Base-by-base conservation (phyloP, 1,139 yeast species). In the Casaregolazyma lundiana region DNA sequence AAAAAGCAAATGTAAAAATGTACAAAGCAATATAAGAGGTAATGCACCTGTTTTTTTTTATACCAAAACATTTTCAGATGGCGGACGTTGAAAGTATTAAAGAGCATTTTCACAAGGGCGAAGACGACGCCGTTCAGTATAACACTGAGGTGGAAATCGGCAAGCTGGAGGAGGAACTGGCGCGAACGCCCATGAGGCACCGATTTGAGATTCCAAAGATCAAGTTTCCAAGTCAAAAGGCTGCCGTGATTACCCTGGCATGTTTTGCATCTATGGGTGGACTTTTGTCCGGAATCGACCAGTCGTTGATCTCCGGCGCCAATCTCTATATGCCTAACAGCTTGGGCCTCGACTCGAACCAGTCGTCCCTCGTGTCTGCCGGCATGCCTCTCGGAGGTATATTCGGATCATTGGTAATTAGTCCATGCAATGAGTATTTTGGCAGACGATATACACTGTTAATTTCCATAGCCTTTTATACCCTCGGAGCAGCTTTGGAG, bases 341-440 rank as follows among this genome's bases (percentile, higher is more conserved):
- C 49, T 59, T 77, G 68, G 76, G 73, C 51, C 75, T 77, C 77
- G 62, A 67, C 16, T 26, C 50, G 48, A 43, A 59, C 53, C 46
- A 61, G 58, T 36, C 54, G 43, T 50, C 61, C 46, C 50, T 78
- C 49, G 75, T 78, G 15, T 70, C 77, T 7, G 68, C 81, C 30
- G 68, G 77, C 49, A 77, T 78, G 80, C 84, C 84, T 16, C 64
- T 78, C 41, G 84, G 84, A 51, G 84, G 82, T 3, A 55, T 55
- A 4, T 40, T 49, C n/a, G 59, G 67, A 49, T 51, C 58, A 47
- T 17, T 66, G 53, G 41, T 66, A 51, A 43, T 58, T 49, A 51
- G 54, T 48, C 53, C 67, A 48, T 41, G 55, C 57, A 45, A 51
- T 32, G 80, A 77, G 56, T 63, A 53, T 49, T 65, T 76, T 37